Conservation (phyloP, 306 rosid species). For the Malus asiatica region DNA sequence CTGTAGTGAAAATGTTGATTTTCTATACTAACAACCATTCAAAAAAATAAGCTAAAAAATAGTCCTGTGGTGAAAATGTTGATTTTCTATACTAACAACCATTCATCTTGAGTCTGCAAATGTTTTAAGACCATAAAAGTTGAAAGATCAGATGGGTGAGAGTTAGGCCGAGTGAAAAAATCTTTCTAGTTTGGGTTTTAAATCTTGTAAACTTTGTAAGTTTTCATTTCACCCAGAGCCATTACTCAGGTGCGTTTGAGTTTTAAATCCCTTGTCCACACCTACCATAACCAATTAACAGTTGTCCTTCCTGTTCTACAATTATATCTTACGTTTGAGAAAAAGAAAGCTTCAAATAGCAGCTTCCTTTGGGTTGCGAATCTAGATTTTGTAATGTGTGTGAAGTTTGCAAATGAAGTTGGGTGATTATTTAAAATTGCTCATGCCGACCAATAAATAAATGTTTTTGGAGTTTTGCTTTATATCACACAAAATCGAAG, state of each 20-base stretch:
- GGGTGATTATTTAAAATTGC: not conserved
- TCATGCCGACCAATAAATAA: not conserved
- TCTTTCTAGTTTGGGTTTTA: not conserved
- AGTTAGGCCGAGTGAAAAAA: not conserved
- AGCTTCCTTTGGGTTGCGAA: not conserved
- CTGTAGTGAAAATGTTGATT: no score
- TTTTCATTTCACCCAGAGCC: not conserved
- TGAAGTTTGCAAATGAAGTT: not conserved
- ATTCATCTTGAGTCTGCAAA: not conserved
- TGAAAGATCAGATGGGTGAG: not conserved
- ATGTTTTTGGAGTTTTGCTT: not conserved
- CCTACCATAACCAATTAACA: not conserved
- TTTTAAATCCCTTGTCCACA: not conserved
- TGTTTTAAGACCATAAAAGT: not conserved
- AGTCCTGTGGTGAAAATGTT: not conserved
- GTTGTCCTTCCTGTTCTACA: not conserved
- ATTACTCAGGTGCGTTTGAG: not conserved
- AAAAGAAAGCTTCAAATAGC: not conserved
- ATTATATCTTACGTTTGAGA: not conserved
- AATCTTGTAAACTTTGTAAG: not conserved
- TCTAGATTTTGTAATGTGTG: not conserved
- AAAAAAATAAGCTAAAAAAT: not conserved
- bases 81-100: not conserved
- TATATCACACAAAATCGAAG: not conserved
- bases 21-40: no score